phyloP scores from a whole-genome alignment of 2,329 filamentous ascomycete species.

The Trichophyton simii region DNA sequence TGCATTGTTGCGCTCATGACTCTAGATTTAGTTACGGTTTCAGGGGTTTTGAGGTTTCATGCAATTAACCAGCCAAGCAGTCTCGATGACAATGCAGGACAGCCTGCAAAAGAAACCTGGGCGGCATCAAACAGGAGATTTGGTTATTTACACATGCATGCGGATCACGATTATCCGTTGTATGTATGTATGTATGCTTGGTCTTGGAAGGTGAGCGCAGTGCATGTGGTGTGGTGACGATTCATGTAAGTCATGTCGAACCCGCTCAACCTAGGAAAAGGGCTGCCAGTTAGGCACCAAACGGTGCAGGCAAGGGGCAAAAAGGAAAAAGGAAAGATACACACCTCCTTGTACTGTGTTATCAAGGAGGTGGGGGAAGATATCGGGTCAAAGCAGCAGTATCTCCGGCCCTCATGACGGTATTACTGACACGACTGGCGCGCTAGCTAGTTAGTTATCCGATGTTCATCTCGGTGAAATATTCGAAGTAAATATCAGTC shows the following conservation, averaged over 20 bases:
- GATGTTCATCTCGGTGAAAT: not conserved
- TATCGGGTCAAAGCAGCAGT: not conserved
- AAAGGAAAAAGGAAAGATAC: not conserved
- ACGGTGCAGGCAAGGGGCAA: not conserved
- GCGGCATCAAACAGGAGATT: conserved; percentile 1
- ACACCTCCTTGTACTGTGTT: not conserved
- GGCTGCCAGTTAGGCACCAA: not conserved
- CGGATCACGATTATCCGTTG: not conserved
- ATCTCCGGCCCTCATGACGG: not conserved
- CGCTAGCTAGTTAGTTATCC: not conserved
- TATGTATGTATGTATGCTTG: not conserved
- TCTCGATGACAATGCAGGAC: not conserved
- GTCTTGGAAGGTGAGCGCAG: not conserved
- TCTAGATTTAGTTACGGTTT: not conserved
- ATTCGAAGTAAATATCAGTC: not conserved
- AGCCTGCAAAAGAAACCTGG: not conserved
- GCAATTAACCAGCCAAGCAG: not conserved
- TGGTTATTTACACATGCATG: conserved; percentile 3
- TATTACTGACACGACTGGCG: not conserved
- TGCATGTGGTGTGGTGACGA: not conserved
- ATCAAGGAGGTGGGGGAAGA: not conserved
- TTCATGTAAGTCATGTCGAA: not conserved
- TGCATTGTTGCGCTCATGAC: not conserved
- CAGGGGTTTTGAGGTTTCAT: not conserved
- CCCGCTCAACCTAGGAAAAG: not conserved